A percentile compares a stretch with the other conserved stretches of the same genome.
These are phyloP conservation scores for Sonneratia alba DNA, from an alignment of 345 rosid genomes.

Conservation along the genomic window DNA sequence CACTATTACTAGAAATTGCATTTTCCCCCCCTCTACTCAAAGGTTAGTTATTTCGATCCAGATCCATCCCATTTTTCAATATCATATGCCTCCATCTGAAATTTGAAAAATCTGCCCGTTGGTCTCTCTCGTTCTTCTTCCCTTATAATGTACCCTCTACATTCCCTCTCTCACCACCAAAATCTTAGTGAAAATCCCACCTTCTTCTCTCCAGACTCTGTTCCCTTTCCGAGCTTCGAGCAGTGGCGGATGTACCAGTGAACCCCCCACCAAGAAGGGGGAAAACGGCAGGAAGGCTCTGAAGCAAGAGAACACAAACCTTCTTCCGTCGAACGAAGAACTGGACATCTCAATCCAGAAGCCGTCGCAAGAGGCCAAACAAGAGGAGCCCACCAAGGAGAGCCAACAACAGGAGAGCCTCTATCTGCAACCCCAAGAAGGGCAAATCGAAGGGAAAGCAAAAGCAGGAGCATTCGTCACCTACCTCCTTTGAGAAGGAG, in stretches of 20 bases:
- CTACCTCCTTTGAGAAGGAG: constrained; percentile 39
- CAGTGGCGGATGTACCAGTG: constrained; percentile 26
- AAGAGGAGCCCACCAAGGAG: constrained; percentile 27
- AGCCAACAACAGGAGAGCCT: constrained; percentile 19
- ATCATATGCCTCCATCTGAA: constrained; percentile 14
- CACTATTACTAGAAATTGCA: too few species aligned
- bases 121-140: not conserved
- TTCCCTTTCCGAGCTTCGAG: not conserved
- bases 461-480: not conserved
- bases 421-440: constrained; percentile 32
- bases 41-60: too few species aligned
- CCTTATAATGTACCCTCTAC: not conserved
- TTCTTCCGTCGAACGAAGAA: constrained; percentile 29
- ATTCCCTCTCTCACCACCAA: not conserved
- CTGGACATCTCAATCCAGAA: constrained; percentile 36
- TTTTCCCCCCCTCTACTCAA: too few species aligned
- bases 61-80: not conserved
- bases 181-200: not conserved
- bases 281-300: constrained; percentile 50
- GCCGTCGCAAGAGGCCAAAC: constrained; percentile 10
- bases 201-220: not conserved
- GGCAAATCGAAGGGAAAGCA: constrained; percentile 20
- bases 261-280: constrained; percentile 20
- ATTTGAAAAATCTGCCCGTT: constrained; percentile 35
- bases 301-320: constrained; percentile 52